Evolutionary conservation across 176 grass and related monocot species (phyloP).

Genomic region (Aegilops sharonensis): DNA sequence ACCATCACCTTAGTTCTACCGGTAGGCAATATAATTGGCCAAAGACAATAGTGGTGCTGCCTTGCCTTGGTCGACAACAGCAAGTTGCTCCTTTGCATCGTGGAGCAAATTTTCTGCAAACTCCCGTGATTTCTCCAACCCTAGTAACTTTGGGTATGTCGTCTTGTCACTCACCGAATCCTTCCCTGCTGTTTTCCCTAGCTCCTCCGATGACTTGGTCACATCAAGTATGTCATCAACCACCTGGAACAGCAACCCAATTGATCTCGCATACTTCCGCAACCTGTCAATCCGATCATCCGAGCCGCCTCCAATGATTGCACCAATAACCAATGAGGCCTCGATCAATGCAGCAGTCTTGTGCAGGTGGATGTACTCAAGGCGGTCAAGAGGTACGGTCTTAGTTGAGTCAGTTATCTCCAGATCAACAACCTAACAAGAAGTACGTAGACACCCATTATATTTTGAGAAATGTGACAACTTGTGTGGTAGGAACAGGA

Average conservation of each 20-base stretch:
- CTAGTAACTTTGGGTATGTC: conserved; percentile 71
- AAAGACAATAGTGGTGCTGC: conserved; percentile 65
- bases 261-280: conserved; percentile 57
- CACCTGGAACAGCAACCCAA: conserved; percentile 80
- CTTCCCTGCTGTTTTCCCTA: conserved; percentile 76
- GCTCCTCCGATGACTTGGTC: conserved; percentile 69
- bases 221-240: conserved; percentile 87
- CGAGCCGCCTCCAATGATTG: conserved; percentile 60
- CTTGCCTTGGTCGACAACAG: conserved; percentile 51
- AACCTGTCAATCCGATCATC: conserved; percentile 56
- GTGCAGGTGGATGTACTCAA: conserved; percentile 85
- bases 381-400: conserved; percentile 47
- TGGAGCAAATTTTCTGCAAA: conserved; percentile 61
- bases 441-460: background rate
- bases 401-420: conserved; percentile 58
- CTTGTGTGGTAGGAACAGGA: background rate
- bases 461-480: background rate
- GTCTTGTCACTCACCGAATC: conserved; percentile 79
- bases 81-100: conserved; percentile 55
- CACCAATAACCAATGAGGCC: conserved; percentile 66
- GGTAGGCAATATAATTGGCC: conserved; percentile 74
- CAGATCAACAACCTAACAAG: conserved; percentile 59
- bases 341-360: conserved; percentile 79
- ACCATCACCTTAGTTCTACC: conserved; percentile 59
- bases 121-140: conserved; percentile 61